Base-by-base conservation (phyloP, 441 rosid species). In the Eruca vesicaria region DNA sequence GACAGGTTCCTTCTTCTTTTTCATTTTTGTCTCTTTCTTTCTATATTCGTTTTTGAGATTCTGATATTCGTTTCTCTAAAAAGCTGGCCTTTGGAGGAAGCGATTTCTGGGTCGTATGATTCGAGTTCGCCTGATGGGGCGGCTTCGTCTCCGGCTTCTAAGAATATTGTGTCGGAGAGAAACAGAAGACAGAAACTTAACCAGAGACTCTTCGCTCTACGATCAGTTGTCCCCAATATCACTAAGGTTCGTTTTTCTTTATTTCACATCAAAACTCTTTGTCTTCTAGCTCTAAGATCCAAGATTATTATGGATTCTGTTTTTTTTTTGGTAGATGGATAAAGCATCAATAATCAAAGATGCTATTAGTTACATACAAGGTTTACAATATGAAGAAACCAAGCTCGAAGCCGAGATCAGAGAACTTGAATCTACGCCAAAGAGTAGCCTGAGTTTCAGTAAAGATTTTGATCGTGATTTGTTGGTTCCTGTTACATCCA, bases 311-410 rank as follows among this genome's bases (percentile, higher is more conserved):
- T 78, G 59, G 68, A 8, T 14, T 50, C 2, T 58, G n/a, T 65
- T 60, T 45, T 32, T 26, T 18, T 7, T 63, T 11, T 63, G 76
- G 2, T 72, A 95, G 99, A 95, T 95, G 99, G 99, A 95, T 76
- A 95, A 91, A 86, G 99, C 99, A 16, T 95, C 99, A 12, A 95
- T 92, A 78, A 86, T 95, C 68, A 95, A 89, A 72, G 99, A 95
- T 20, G 98, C 99, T 2, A 95, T 95, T 29, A 87, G 86, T 62
- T 93, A 95, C 79, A 93, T 95, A 45, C 85, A 93, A 75, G 93
- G 92, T 41, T 70, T 95, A 72, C 99, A 92, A 9, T 85, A 87
- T 2, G 97, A 90, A 75, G 96, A 95, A 74, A 80, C 77, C 43
- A 86, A 85, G 70, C 86, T 95, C 21, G 86, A 84, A 58, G 81